Evolutionary conservation across 73 alveolate species (phyloP), one percentile per base, ranked within the genome.

Genomic region (Paramecium biaurelia): DNA sequence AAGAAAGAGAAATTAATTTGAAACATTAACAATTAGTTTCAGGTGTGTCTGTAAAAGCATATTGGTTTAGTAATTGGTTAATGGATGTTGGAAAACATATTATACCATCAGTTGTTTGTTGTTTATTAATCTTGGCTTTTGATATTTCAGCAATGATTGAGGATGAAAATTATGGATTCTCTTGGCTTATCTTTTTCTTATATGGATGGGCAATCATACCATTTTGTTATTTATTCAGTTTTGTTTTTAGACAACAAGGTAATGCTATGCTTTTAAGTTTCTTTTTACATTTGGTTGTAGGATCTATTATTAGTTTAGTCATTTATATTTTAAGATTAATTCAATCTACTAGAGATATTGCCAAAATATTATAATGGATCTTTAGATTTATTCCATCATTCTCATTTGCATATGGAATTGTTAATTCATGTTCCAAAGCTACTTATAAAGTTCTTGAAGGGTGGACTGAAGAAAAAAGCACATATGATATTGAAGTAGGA

Each of bases 1-100:
- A 94, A 85, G 99, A 98, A 93, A 95, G 99, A 93, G 99, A 98
- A 92, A 95, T 85, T 89, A 98, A 96, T 85, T 93, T 98, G 42
- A 97, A 97, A 72, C 99, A 98, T 93, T 92, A 95, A 93, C 96
- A 96, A 87, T 76, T 95, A 49, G 97, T 98, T 18, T 94, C 98
- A 70, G 99, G 99, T 7, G 95, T 98, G 76, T 85, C 95, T 11
- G 94, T 96, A 28, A 57, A 93, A 30, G 96, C 99, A 14, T 98
- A 98, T 85, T 98, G 99, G 99, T 79, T 94, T 32, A 85, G 98
- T 30, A 97, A 97, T 94, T 96, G 86, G 93, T n/a, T 94, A 12
- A 97, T 95, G 92, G 99, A 98, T 90, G 85, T 97, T 42, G 79
- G 92, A 7, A 98, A 98, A 92, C 95, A 96, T 67, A 70, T 95